A percentile compares a stretch with the other conserved stretches of the same genome.
phyloP scores from a whole-genome alignment of 2,329 filamentous ascomycete species.

The Hymenoscyphus linearis region DNA sequence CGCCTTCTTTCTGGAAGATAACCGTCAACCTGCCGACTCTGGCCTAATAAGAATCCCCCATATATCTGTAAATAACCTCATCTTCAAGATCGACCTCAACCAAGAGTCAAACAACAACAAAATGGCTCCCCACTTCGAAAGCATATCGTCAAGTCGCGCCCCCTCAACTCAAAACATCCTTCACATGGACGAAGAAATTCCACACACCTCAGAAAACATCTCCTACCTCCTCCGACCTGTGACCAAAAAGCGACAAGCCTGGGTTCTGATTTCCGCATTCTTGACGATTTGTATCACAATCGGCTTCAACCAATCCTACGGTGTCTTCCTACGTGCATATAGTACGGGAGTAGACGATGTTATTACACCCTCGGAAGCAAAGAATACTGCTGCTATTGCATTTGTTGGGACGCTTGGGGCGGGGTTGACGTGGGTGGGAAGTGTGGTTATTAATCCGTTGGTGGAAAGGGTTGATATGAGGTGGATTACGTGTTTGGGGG shows the following conservation, averaged over 20 bases:
- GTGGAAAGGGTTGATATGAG: neutral
- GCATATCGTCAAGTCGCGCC: neutral
- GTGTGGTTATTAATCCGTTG: constrained; percentile 43
- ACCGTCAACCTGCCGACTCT: too few relatives aligned
- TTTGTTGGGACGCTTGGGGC: constrained; percentile 45
- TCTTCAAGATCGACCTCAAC: too few relatives aligned
- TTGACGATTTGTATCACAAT: constrained; percentile 42
- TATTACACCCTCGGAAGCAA: constrained; percentile 32
- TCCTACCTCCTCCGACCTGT: constrained; percentile 19
- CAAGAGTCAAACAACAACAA: neutral
- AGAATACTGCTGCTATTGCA: constrained; percentile 39
- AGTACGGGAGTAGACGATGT: constrained; percentile 33
- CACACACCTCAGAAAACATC: neutral
- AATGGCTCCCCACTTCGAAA: neutral
- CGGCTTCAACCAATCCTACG: constrained; percentile 45
- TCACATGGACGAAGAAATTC: neutral
- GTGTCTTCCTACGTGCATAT: constrained; percentile 46
- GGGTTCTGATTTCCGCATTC: constrained; percentile 41
- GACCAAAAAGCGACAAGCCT: constrained; percentile 35
- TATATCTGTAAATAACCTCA: too few relatives aligned
- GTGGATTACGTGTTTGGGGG: constrained; percentile 33
- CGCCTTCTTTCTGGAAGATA: too few relatives aligned
- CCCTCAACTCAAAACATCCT: neutral
- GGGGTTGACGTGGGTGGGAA: constrained; percentile 46
- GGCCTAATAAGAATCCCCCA: too few relatives aligned